Evolutionary conservation across 1,284 basidiomycete species (phyloP), one percentile per base, ranked within the genome.

Genomic region (Moesziomyces globuligerus): DNA sequence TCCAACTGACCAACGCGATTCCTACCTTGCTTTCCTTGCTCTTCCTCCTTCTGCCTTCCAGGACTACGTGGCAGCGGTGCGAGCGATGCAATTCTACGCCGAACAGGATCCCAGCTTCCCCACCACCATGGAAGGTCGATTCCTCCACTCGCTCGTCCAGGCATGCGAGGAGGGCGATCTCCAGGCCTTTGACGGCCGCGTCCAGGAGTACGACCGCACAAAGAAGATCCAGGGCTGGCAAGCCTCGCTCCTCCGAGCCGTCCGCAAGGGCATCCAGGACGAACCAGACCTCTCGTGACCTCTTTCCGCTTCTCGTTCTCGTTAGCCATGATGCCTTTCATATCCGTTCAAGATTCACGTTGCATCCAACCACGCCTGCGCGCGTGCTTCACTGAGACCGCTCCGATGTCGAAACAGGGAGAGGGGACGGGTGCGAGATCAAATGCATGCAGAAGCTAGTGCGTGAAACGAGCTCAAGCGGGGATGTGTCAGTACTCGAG

Each of bases 71-170:
- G 80, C 80, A 13, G 76, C 77, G 24, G 70, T 67, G 2, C 72
- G 78, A 18, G 80, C 80, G 6, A 80, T 81, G 79, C 75, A 64
- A 18, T 81, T 78, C 70, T 82, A 82, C 52, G 79, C 80, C 10
- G 65, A 79, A 47, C 75, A 75, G 46, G 80, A 82, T 54, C 66
- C 78, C 8, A 57, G 61, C 40, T 82, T 82, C 58, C 79, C 80
- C 1, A 65, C 76, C 23, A 82, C 80, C 44, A 73, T 75, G 64
- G 80, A 82, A 61, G 79, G 76, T 17, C 60, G 75, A 15, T 82
- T 81, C 66, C 64, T 82, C 21, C 78, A 81, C 58, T 73, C 68
- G 11, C 50, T 81, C 20, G 71, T 81, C 21, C 69, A 80, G 50
- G 62, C 75, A 1, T 73, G 70, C 46, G 80, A 82, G 59, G 64